Evolutionary conservation across 1,284 basidiomycete genomes (phyloP), one percentile per base, ranked within the genome.

Genomic region (Cryptococcus floricola): DNA sequence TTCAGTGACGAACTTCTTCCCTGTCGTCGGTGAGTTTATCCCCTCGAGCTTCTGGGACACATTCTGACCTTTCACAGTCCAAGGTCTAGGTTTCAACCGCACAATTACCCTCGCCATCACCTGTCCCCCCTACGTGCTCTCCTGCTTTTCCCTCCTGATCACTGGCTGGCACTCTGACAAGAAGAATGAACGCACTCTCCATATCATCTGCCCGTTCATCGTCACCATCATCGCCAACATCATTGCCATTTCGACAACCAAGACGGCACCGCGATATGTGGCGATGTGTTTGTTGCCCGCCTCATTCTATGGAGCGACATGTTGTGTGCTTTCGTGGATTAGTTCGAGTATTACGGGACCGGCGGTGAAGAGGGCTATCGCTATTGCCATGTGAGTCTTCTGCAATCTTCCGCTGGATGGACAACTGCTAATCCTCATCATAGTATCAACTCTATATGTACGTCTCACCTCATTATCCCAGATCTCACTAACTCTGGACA

Each of bases 171-270:
- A 70, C 57, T 70, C 67, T 16, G 74, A 75, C 64, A 69, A 70
- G 59, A 70, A 60, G 48, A 63, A 63, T 19, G 67, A 73, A 49
- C 68, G 73, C 38, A 47, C 55, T 9, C 56, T 64, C 13, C 63
- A 66, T 54, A 62, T 70, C 57, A 56, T 66, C 50, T 43, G 34
- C 37, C 69, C 69, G 14, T 65, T 67, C 60, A 44, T 65, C 39
- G 52, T 69, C 60, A 64, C 64, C 39, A 62, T 68, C 31, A 56
- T 67, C 58, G 62, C 57, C 54, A 69, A 89, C 70, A 66, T 86
- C 48, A 83, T 92, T 50, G 85, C 88, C 2, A 81, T 86, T 53
- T 57, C 71, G 0, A 77, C 77, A 0, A 67, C 70, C 46, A 66
- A 62, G 25, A 63, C 61, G 4, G 77, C 67, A 5, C 67, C 73